A percentile compares a stretch with the other conserved stretches of the same genome.
phyloP scores from a whole-genome alignment of 306 rosid genomes.

The Fragaria nilgerrensis region DNA sequence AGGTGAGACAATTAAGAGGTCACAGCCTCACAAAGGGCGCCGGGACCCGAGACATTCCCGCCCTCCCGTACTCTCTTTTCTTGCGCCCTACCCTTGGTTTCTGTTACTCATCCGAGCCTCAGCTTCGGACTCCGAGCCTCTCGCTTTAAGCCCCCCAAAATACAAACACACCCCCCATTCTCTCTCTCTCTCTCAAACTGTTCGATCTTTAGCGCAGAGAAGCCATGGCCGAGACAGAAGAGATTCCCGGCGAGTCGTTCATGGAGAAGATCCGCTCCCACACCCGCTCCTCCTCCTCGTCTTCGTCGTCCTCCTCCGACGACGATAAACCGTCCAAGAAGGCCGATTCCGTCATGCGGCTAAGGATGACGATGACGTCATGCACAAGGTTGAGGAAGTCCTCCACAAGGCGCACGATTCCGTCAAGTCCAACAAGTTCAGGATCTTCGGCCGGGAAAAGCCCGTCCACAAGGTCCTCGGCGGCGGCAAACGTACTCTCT shows the following conservation, averaged over 20 bases:
- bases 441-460: conserved; percentile 79
- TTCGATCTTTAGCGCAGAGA: conserved; percentile 9
- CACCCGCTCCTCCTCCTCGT: conserved; percentile 29
- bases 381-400: conserved; percentile 37
- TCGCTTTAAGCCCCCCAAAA: conserved; percentile 7
- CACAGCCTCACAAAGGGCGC: background rate
- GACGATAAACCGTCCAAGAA: conserved; percentile 16
- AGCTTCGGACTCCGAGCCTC: conserved; percentile 25
- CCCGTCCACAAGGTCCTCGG: conserved; percentile 80
- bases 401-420: conserved; percentile 18
- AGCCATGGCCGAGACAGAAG: conserved; percentile 41
- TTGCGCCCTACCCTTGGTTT: conserved; percentile 23
- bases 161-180: background rate
- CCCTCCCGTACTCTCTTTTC: background rate
- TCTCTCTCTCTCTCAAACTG: conserved; percentile 1
- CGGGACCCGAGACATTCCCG: conserved; percentile 19
- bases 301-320: conserved; percentile 44
- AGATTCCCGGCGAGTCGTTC: conserved; percentile 39
- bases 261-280: conserved; percentile 43
- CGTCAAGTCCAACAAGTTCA: conserved; percentile 38
- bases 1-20: too few relatives aligned
- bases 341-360: conserved; percentile 4
- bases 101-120: conserved; percentile 22
- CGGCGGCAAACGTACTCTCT: conserved; percentile 63
- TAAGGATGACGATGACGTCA: background rate